phyloP scores from a whole-genome alignment of 106 monocot species.

The Acorus calamus region DNA sequence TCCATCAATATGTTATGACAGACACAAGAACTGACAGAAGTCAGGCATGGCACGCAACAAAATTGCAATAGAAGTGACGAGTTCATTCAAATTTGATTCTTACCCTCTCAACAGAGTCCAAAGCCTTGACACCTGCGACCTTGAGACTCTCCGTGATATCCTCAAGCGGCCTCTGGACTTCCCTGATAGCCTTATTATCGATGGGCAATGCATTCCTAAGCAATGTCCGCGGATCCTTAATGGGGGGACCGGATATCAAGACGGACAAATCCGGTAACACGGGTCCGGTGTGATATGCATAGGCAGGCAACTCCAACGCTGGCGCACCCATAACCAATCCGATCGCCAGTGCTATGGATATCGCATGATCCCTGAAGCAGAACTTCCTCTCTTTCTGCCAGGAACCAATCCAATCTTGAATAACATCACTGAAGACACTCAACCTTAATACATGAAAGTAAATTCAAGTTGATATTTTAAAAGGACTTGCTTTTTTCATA shows the following conservation, averaged over 20 bases:
- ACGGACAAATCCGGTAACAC: slow-evolving; percentile 76
- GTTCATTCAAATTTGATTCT: neutral
- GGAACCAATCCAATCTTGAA: neutral
- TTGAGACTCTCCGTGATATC: slow-evolving; percentile 42
- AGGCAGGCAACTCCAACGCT: slow-evolving; percentile 31
- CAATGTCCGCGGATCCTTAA: slow-evolving; percentile 88
- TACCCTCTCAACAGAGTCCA: slow-evolving; percentile 45
- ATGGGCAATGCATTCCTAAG: slow-evolving; percentile 88
- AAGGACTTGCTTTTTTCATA: no score
- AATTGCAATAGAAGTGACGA: no score
- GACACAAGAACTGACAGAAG: no score
- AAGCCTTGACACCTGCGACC: slow-evolving; percentile 31
- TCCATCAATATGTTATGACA: no score
- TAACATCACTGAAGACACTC: no score
- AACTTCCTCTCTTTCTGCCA: slow-evolving; percentile 45
- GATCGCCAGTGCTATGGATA: slow-evolving; percentile 64
- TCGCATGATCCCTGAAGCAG: slow-evolving; percentile 50
- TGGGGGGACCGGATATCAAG: slow-evolving; percentile 94
- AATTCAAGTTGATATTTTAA: neutral
- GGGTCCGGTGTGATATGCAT: slow-evolving; percentile 38
- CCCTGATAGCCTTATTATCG: slow-evolving; percentile 74
- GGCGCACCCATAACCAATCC: slow-evolving; percentile 45
- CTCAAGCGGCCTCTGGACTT: slow-evolving; percentile 84
- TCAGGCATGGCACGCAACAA: no score
- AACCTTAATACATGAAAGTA: no score